Evolutionary conservation across 2,329 filamentous ascomycete species (phyloP), one percentile per base, ranked within the genome.

Genomic region (Dryadomyces quercivorus): DNA sequence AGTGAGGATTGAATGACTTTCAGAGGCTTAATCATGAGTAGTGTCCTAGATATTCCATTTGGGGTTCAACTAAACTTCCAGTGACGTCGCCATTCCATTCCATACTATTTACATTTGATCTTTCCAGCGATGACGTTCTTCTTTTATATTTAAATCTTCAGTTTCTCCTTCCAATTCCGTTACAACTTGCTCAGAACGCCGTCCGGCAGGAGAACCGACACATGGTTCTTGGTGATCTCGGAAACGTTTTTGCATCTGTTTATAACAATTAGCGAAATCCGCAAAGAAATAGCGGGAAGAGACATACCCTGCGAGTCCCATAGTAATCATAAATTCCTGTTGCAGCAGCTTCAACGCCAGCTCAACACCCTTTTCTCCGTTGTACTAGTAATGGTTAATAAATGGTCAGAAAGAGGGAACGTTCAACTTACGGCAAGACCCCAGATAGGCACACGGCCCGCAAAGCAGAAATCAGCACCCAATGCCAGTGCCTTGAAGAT

Each of bases 121-220:
- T 31, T 31, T 31, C 26, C 8, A 31, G 8, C 26, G 4, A 31
- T 31, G 26, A 8, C 26, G 8, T 8, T 31, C 26, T 31, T 31
- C 26, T 42, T 15, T n/a, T n/a, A n/a, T n/a, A n/a, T n/a, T n/a
- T n/a, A n/a, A n/a, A n/a, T n/a, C n/a, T n/a, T n/a, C n/a, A n/a
- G n/a, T n/a, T n/a, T n/a, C n/a, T n/a, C n/a, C n/a, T n/a, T n/a
- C n/a, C n/a, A n/a, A n/a, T n/a, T n/a, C n/a, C n/a, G n/a, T 42
- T n/a, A 42, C 38, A 42, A 9, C 38, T 42, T 42, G 16, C 38
- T 64, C 70, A 69, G 56, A 66, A 68, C 56, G 40, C 16, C 44
- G 22, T 40, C 21, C 46, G 36, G 18, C 72, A 18, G 16, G 16
- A 18, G 18, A 16, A 18, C 16, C 8, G 43, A 21, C 20, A 22